Evolutionary conservation across 2,329 filamentous ascomycete genomes (phyloP).

Genomic region (Fusarium pilosicola): DNA sequence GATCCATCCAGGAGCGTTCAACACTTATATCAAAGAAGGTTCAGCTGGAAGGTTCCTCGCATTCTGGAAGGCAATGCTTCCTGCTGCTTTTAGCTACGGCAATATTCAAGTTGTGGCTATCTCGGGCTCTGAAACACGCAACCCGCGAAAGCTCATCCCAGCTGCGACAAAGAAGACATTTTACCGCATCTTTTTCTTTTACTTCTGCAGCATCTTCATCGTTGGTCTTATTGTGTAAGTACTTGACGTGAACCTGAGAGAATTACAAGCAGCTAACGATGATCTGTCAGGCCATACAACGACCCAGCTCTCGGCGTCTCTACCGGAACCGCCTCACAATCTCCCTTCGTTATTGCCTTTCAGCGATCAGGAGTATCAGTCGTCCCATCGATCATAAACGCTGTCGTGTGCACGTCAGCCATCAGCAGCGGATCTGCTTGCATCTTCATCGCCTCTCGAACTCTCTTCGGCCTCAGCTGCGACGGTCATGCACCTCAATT

Average conservation of each 20-base stretch:
- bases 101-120: not conserved
- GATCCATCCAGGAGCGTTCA: not conserved
- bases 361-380: not conserved
- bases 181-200: not conserved
- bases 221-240: not conserved
- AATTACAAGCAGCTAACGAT: fast-evolving
- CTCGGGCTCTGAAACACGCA: not conserved
- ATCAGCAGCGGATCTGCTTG: not conserved
- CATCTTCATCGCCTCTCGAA: not conserved
- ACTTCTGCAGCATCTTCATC: not conserved
- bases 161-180: slow-evolving; percentile 1
- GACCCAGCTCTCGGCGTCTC: not conserved
- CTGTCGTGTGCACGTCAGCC: not conserved
- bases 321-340: not conserved
- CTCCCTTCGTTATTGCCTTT: not conserved
- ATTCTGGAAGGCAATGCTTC: not conserved
- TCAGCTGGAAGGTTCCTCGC: not conserved
- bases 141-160: not conserved
- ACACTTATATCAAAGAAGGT: not conserved
- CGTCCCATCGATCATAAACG: not conserved
- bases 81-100: not conserved
- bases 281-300: not conserved
- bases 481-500: not conserved
- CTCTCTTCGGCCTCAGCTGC: not conserved
- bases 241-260: fast-evolving